Evolutionary conservation across 2,329 filamentous ascomycete species (phyloP).

Genomic region (Ilyonectria sp.): DNA sequence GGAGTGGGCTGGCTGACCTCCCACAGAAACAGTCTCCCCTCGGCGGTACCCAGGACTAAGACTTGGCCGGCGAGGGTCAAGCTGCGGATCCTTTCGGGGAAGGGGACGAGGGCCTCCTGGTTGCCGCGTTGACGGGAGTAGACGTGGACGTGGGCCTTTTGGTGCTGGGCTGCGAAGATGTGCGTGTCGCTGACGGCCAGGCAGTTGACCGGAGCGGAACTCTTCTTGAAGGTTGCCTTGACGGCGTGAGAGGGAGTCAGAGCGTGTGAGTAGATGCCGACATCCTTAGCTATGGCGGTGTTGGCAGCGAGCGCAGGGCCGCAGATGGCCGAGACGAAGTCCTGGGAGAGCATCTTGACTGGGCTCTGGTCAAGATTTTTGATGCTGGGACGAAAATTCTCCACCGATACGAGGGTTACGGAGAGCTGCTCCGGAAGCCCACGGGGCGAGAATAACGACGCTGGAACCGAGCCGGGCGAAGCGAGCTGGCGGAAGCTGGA

Average conservation of each 20-base stretch:
- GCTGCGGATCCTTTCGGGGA: slow-evolving; percentile 88
- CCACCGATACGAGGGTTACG: background rate
- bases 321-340: slow-evolving; percentile 71
- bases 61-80: slow-evolving; percentile 81
- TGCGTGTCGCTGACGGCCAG: slow-evolving; percentile 86
- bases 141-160: slow-evolving; percentile 93
- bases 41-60: slow-evolving; percentile 84
- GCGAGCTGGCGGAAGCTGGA: slow-evolving; percentile 10
- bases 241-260: slow-evolving; percentile 84
- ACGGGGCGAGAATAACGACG: background rate
- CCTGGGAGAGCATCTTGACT: slow-evolving; percentile 69
- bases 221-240: slow-evolving; percentile 90
- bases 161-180: slow-evolving; percentile 91
- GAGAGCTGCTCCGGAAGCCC: background rate
- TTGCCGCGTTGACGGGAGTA: slow-evolving; percentile 88
- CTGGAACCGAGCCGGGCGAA: slow-evolving; percentile 1
- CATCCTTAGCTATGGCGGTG: slow-evolving; percentile 80
- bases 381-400: background rate
- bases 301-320: slow-evolving; percentile 73
- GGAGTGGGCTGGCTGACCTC: slow-evolving; percentile 74
- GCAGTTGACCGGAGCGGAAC: slow-evolving; percentile 83
- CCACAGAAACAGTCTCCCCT: slow-evolving; percentile 91
- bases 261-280: slow-evolving; percentile 89
- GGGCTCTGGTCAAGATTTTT: slow-evolving; percentile 12
- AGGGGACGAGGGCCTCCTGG: slow-evolving; percentile 90